These are phyloP conservation scores for Pseudogymnoascus sp. DNA, from an alignment of 2,329 filamentous ascomycete genomes.

Conservation along the genomic window DNA sequence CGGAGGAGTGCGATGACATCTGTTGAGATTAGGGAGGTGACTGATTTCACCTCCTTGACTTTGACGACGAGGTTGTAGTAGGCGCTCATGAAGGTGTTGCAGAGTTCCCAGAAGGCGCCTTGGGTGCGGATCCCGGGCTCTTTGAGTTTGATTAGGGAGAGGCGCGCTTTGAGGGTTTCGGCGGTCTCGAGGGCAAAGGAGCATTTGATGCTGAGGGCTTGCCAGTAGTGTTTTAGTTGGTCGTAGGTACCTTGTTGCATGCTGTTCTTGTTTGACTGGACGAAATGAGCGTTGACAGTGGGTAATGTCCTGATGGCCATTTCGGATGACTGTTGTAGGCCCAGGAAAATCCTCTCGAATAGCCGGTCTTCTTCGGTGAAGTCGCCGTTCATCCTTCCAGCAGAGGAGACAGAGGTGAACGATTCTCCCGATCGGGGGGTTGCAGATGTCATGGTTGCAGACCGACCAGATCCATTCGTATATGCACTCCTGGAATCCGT, in stretches of 20 bases:
- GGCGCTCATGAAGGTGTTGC: conserved; percentile 63
- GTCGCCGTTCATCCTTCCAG: conserved; percentile 39
- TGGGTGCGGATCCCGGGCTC: conserved; percentile 67
- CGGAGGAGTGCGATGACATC: conserved; percentile 68
- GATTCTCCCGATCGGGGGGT: conserved; percentile 79
- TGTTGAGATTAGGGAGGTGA: conserved; percentile 41
- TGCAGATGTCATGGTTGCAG: conserved; percentile 40
- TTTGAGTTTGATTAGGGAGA: conserved; percentile 75
- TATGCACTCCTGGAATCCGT: conserved; percentile 45
- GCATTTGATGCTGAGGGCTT: conserved; percentile 61
- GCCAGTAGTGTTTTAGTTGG: conserved; percentile 57
- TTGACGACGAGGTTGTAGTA: conserved; percentile 58
- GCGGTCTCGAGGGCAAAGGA: conserved; percentile 63
- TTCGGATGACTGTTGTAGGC: conserved; percentile 64
- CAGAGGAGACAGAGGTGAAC: conserved; percentile 40
- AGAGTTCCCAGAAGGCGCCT: conserved; percentile 56
- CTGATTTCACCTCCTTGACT: conserved; percentile 45
- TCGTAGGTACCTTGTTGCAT: conserved; percentile 51
- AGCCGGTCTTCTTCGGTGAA: conserved; percentile 67
- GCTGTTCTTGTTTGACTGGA: conserved; percentile 43
- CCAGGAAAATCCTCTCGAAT: conserved; percentile 76
- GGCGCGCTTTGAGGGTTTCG: conserved; percentile 59
- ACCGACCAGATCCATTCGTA: conserved; percentile 41
- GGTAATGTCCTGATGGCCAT: conserved; percentile 65
- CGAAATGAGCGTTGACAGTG: conserved; percentile 57